phyloP scores from a whole-genome alignment of 768 basidiomycete genomes.

The Daedaleopsis sinensis region DNA sequence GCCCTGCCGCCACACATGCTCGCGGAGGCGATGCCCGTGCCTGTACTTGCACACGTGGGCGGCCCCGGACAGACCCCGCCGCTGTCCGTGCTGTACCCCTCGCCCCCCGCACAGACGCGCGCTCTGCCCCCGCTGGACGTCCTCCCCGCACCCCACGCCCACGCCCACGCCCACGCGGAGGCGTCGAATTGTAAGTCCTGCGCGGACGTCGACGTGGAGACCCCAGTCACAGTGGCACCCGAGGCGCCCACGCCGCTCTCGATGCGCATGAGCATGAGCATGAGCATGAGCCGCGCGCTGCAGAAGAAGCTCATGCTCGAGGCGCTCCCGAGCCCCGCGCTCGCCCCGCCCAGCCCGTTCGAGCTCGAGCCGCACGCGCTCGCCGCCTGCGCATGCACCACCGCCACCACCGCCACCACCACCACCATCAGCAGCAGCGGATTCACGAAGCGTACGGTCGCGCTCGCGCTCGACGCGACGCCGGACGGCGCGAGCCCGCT shows the following conservation, averaged over 20 bases:
- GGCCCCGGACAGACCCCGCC: slow-evolving; percentile 27
- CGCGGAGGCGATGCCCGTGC: neutral
- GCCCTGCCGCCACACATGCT: too few relatives aligned
- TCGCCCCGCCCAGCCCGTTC: slow-evolving; percentile 33
- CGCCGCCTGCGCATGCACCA: too few relatives aligned
- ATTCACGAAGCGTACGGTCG: neutral
- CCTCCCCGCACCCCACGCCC: neutral
- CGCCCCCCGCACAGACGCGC: slow-evolving; percentile 7
- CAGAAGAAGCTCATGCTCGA: slow-evolving; percentile 25
- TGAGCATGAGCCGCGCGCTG: slow-evolving; percentile 6
- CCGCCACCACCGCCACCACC: too few relatives aligned
- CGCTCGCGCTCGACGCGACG: neutral
- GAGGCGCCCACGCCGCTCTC: slow-evolving; percentile 13
- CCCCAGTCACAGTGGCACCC: too few relatives aligned
- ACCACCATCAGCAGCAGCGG: neutral
- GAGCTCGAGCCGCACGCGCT: slow-evolving; percentile 22
- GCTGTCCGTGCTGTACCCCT: slow-evolving; percentile 22
- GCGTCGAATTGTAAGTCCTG: too few relatives aligned
- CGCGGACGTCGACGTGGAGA: too few relatives aligned
- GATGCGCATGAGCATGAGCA: too few relatives aligned
- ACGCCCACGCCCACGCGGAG: too few relatives aligned
- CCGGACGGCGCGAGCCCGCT: slow-evolving; percentile 11
- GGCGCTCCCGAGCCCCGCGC: slow-evolving; percentile 31
- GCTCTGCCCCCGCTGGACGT: slow-evolving; percentile 4
- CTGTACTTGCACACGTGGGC: neutral